Evolutionary conservation across 1,139 yeast genomes (phyloP), one percentile per base, ranked within the genome.

Genomic region (Yamadazyma triangularis): DNA sequence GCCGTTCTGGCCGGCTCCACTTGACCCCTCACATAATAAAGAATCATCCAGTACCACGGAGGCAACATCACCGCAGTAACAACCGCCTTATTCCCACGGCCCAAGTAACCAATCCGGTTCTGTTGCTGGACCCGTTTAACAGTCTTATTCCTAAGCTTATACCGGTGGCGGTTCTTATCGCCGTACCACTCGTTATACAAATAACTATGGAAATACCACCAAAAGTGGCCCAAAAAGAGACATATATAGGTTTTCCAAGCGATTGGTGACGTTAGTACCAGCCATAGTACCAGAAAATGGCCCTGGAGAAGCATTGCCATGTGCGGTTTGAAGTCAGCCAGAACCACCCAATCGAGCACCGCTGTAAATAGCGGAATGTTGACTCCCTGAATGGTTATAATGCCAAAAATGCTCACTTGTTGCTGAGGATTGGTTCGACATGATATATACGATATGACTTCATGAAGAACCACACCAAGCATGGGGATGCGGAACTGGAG

Each of bases 21-120:
- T 7, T 18, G 20, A 18, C 9, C 8, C 8, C 20, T 18, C 6
- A 18, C 20, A 9, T 18, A 18, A 11, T 30, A 23, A 2, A 40
- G 11, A 8, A 42, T 31, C 2, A 48, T 26, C 65, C 67, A 61
- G 39, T 64, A 62, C 70, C 70, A 64, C 1, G 70, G 70, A 4
- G 71, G 71, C n/a, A 61, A 33, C 24, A 60, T 30, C 3, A 58
- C 15, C 13, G 34, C n/a, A 9, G 41, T 33, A 15, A 51, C 23
- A 7, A 39, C 10, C 8, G 40, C 44, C 26, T 42, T 43, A 7
- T 45, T 33, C 15, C 39, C 11, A 31, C 47, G 51, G n/a, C n/a
- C n/a, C 13, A 36, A 16, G 10, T 16, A 2, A 8, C 30, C 31
- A 8, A 35, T 16, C n/a, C 23, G 25, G 16, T 39, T 35, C 20